phyloP scores from a whole-genome alignment of 371 early-diverging fungal species.

The Rhizoclosmatium hyalinum region DNA sequence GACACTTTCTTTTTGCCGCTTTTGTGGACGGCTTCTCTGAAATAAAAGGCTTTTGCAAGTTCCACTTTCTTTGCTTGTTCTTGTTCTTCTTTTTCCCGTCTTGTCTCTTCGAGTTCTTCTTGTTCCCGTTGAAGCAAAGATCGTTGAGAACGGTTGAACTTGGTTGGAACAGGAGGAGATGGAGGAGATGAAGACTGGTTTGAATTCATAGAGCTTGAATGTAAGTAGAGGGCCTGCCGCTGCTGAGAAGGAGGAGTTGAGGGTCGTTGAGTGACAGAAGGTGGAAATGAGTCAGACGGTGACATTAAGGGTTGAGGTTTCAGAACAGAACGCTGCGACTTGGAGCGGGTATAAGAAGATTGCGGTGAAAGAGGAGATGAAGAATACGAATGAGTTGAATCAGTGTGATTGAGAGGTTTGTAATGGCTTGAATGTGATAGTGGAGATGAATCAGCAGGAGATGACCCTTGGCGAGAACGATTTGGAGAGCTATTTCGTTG shows the following conservation, averaged over 20 bases:
- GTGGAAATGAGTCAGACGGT: background rate
- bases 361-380: too few species aligned
- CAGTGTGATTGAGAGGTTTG: too few species aligned
- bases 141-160: constrained; percentile 19
- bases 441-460: background rate
- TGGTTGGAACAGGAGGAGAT: background rate
- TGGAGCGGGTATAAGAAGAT: too few species aligned
- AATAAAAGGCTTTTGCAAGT: constrained; percentile 25
- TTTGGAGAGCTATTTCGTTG: background rate
- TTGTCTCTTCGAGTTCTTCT: background rate
- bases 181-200: background rate
- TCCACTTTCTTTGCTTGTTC: constrained; percentile 18
- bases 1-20: background rate
- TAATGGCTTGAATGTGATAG: too few species aligned
- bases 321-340: too few species aligned
- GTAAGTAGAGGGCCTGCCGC: background rate
- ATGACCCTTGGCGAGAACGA: background rate
- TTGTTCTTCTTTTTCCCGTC: constrained; percentile 6
- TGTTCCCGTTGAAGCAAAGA: background rate
- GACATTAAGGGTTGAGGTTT: background rate
- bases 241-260: background rate
- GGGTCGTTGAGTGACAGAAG: background rate
- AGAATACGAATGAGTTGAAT: too few species aligned
- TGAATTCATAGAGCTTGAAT: background rate
- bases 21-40: constrained; percentile 1